Base-by-base conservation (phyloP, 495 filamentous ascomycete genomes). In the Oidiodendron maius region DNA sequence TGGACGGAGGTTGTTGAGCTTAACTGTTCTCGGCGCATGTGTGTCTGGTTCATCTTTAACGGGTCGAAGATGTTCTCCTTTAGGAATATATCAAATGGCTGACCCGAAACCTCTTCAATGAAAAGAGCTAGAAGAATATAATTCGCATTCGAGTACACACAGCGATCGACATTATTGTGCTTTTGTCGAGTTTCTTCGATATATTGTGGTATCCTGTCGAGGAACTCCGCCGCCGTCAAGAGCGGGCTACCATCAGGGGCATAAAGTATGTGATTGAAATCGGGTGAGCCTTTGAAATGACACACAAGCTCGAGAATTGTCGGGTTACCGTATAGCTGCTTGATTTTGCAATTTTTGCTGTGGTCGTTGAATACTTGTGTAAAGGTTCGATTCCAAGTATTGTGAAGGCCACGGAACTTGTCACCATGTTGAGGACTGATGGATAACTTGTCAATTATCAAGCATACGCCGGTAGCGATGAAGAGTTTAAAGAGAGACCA, bases 61-160 rank as follows among this genome's bases (percentile, higher is more conserved):
- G 43, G 50, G n/a, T 41, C 35, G 44, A 53, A 47, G 36, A 53
- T 35, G 36, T 53, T 41, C 38, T 53, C 44, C 43, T 37, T 34
- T 35, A 53, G 37, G 30, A 53, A 46, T n/a, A 36, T 44, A 15
- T 32, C 20, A 11, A 53, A 25, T 18, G 35, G 26, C 28, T 18
- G 13, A 26, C 41, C 35, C 13, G 50, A 40, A 22, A 41, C 37
- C 8, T 13, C 36, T 21, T 53, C 43, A 25, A 53, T 46, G 18
- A 53, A 34, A 26, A 46, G 34, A n/a, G 43, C 43, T 20, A 53
- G 23, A 17, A 53, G 37, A 9, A 53, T 48, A 43, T 41, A 53
- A 36, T 53, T 53, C 15, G 23, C 43, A 39, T 53, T 53, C 5
- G 43, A 47, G 21, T 53, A 53, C 15, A 5, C 21, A 15, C 40